phyloP scores from a whole-genome alignment of 1,284 basidiomycete genomes.

The Neonothopanus nambi region DNA sequence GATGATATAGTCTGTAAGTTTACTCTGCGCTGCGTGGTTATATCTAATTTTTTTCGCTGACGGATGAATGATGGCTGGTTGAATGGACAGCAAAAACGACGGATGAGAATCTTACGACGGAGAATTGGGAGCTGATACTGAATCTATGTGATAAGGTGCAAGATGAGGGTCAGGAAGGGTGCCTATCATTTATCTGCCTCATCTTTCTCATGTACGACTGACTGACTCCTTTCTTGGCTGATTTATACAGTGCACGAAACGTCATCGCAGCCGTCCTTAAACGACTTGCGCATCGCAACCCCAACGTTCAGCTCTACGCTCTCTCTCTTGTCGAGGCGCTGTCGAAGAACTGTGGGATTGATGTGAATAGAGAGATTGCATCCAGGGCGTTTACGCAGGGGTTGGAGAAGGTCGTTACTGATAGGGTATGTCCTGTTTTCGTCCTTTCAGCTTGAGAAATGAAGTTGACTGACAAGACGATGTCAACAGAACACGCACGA shows the following conservation, averaged over 20 bases:
- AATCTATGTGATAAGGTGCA: slow-evolving; percentile 96
- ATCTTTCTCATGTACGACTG: neutral
- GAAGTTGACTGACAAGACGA: neutral
- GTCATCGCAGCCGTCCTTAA: slow-evolving; percentile 87
- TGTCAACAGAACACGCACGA: slow-evolving; percentile 72
- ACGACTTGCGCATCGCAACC: slow-evolving; percentile 90
- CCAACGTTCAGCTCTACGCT: slow-evolving; percentile 95
- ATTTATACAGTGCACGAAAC: slow-evolving; percentile 71
- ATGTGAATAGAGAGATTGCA: slow-evolving; percentile 86
- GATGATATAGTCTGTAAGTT: slow-evolving; percentile 90
- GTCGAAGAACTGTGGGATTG: slow-evolving; percentile 87
- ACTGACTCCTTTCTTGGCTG: slow-evolving; percentile 6
- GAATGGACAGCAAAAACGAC: slow-evolving; percentile 79
- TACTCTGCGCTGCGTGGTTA: slow-evolving; percentile 9
- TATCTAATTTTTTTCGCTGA: neutral
- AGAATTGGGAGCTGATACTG: slow-evolving; percentile 95
- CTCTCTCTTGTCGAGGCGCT: slow-evolving; percentile 86
- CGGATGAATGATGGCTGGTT: neutral
- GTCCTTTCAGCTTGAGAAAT: slow-evolving; percentile 9
- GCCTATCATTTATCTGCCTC: slow-evolving; percentile 28
- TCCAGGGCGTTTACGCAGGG: slow-evolving; percentile 90
- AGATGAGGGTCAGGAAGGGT: slow-evolving; percentile 87
- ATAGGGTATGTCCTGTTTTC: slow-evolving; percentile 46
- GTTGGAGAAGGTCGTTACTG: slow-evolving; percentile 82
- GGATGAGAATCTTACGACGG: slow-evolving; percentile 90